Evolutionary conservation across 768 basidiomycete species (phyloP).

Genomic region (Tylopilus rubrobrunneus): DNA sequence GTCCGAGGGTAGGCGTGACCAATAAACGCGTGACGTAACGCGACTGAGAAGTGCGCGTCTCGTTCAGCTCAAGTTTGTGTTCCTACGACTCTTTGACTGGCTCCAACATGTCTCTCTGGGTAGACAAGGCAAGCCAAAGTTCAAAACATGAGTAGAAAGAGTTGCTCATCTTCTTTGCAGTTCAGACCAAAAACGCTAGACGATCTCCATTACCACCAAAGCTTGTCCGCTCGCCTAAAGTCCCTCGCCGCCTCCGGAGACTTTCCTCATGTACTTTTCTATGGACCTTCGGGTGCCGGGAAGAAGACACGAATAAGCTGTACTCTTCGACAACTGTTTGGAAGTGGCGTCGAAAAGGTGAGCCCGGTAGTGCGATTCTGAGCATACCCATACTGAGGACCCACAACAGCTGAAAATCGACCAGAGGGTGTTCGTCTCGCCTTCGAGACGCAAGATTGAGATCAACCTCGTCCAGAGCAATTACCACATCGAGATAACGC

Average conservation of each 20-base stretch:
- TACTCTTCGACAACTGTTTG: conserved; percentile 85
- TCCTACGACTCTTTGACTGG: neutral
- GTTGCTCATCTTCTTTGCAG: conserved; percentile 36
- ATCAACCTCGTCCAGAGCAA: conserved; percentile 97
- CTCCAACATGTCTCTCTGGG: conserved; percentile 61
- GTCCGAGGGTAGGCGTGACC: too few relatives aligned
- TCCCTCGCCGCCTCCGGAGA: conserved; percentile 86
- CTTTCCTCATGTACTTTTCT: conserved; percentile 97
- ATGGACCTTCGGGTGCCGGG: conserved; percentile 94
- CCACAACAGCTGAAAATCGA: conserved; percentile 85
- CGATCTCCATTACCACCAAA: conserved; percentile 83
- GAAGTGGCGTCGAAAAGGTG: conserved; percentile 90
- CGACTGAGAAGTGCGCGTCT: conserved; percentile 10
- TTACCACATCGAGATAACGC: conserved; percentile 96
- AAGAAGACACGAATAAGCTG: conserved; percentile 97
- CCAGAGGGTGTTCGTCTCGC: conserved; percentile 92
- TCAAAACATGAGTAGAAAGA: neutral
- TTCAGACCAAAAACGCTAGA: conserved; percentile 83
- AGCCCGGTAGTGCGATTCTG: conserved; percentile 11
- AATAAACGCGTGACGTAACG: conserved; percentile 32
- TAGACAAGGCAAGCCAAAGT: conserved; percentile 40
- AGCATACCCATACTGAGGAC: neutral
- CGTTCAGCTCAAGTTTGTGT: neutral
- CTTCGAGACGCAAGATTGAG: conserved; percentile 90
- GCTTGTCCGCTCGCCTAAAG: conserved; percentile 72